phyloP scores from a whole-genome alignment of 495 filamentous ascomycete species.

The Ascobolus immersus region DNA sequence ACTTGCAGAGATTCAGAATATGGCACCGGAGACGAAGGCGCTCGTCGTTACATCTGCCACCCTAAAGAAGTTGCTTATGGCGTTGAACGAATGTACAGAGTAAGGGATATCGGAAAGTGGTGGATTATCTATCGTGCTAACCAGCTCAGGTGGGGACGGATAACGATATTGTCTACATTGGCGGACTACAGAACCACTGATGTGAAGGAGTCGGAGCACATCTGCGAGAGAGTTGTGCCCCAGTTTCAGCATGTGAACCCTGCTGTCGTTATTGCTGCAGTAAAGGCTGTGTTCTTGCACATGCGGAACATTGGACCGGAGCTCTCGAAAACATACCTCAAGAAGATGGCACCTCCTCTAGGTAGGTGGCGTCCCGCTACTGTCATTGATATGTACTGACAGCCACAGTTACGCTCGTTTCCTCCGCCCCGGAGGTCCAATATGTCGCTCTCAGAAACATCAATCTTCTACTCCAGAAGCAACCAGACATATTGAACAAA shows the following conservation, averaged over 20 bases:
- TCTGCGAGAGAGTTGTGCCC: constrained; percentile 82
- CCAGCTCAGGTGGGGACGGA: constrained; percentile 54
- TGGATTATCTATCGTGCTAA: neutral
- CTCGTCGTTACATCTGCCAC: constrained; percentile 53
- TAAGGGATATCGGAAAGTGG: constrained; percentile 5
- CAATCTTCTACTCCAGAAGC: constrained; percentile 79
- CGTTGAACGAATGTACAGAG: constrained; percentile 91
- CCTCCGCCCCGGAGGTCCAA: constrained; percentile 87
- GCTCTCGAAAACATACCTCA: constrained; percentile 53
- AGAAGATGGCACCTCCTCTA: constrained; percentile 94
- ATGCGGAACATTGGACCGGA: constrained; percentile 67
- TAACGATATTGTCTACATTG: constrained; percentile 74
- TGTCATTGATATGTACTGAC: constrained; percentile 10
- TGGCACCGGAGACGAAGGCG: constrained; percentile 71
- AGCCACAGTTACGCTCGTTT: constrained; percentile 62
- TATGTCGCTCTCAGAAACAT: constrained; percentile 93
- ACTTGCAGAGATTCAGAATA: constrained; percentile 69
- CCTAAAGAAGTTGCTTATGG: constrained; percentile 88
- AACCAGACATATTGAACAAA: constrained; percentile 87
- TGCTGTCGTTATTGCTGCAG: constrained; percentile 82
- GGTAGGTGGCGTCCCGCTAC: constrained; percentile 25
- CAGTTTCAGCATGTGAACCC: constrained; percentile 98
- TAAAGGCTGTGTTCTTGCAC: constrained; percentile 93
- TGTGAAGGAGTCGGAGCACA: constrained; percentile 90
- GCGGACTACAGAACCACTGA: constrained; percentile 69